Base-by-base conservation (phyloP, 2,329 filamentous ascomycete genomes). In the Penicillium freii region DNA sequence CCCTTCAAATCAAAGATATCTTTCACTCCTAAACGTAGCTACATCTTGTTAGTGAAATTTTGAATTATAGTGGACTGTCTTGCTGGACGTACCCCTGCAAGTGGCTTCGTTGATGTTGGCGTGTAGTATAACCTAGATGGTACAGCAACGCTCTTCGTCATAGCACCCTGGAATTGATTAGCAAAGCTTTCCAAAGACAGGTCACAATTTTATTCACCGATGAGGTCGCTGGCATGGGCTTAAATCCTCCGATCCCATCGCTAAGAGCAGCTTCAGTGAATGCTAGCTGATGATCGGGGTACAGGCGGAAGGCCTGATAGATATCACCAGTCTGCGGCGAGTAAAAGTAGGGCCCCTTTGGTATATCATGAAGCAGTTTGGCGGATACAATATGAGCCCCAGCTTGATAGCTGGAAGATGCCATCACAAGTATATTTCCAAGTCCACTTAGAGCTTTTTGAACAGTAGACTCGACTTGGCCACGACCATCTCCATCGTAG, bases 1-100 rank as follows among this genome's bases (percentile, higher is more conserved):
- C 86, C 86, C 23, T 79, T 77, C 39, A 87, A 70, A 60, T 85
- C 77, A 64, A 80, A 85, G 46, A 87, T 83, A 62, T 88, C 86
- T 68, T 88, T 89, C 54, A 88, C 77, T 0, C 80, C 85, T 0
- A 88, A 69, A 19, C 86, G 79, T 4, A 66, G 40, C 59, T 61
- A 1, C 21, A 33, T 31, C 4, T 19, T 40, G 29, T 56, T 15
- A 56, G 27, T 29, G 1, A 40, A 10, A 10, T n/a, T 8, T 10
- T 3, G 4, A 1, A 15, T 4, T 8, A 15, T 10, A n/a, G n/a
- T 13, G 1, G 1, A 13, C 1, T n/a, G 5, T 2, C 1, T 25
- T 38, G 15, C 5, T 27, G 17, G 5, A 43, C 46, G 19, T 51
- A 86, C 79, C 19, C 86, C 85, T 5, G 83, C 81, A 0, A 88